These are phyloP conservation scores for Candida boleticola DNA, from an alignment of 805 yeast genomes.

Conservation along the genomic window DNA sequence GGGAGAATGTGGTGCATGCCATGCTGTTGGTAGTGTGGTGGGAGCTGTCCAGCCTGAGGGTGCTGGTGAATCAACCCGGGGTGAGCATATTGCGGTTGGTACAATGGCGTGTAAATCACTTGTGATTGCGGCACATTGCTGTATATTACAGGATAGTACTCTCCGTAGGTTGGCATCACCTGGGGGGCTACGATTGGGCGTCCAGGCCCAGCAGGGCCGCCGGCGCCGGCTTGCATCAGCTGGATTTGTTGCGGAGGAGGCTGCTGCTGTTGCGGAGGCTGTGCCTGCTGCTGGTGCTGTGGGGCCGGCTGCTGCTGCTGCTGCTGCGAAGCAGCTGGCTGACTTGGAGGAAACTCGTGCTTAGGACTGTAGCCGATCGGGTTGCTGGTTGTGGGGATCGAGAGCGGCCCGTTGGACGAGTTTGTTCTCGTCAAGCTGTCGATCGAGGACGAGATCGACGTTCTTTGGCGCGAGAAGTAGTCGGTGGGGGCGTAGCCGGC, in stretches of 20 bases:
- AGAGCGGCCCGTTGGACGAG: slow-evolving; percentile 4
- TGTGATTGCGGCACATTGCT: slow-evolving; percentile 3
- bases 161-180: not conserved
- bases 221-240: too few relatives aligned
- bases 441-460: slow-evolving; percentile 3
- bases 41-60: slow-evolving; percentile 1
- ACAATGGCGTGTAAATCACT: not conserved
- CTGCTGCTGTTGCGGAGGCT: not conserved
- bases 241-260: not conserved
- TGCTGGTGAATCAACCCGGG: slow-evolving; percentile 8
- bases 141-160: not conserved
- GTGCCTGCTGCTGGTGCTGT: not conserved
- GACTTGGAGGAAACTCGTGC: not conserved
- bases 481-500: not conserved
- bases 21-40: not conserved
- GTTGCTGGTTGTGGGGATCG: not conserved
- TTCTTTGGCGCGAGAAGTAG: slow-evolving; percentile 3
- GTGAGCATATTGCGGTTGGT: slow-evolving; percentile 2
- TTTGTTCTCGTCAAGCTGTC: slow-evolving; percentile 4
- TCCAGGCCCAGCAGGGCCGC: slow-evolving; percentile 1
- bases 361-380: slow-evolving; percentile 2
- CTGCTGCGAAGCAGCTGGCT: not conserved
- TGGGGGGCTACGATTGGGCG: not conserved
- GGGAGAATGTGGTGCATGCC: slow-evolving; percentile 5
- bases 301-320: not conserved